phyloP scores from a whole-genome alignment of 1,284 basidiomycete genomes.

The Wolfiporia cocos region DNA sequence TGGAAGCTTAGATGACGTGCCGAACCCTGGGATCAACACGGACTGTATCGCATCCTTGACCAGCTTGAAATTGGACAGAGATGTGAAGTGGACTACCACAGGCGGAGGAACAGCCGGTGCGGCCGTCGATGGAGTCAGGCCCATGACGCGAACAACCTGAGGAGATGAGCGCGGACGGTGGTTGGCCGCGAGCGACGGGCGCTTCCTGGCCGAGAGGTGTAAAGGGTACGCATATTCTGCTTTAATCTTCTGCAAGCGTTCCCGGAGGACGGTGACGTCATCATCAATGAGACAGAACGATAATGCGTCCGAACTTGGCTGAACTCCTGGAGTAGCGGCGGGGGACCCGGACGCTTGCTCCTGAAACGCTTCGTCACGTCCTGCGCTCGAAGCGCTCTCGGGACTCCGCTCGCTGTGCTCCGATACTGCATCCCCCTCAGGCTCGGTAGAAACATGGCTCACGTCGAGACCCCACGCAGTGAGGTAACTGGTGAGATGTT shows the following conservation, averaged over 20 bases:
- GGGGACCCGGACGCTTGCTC: constrained; percentile 10
- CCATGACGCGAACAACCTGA: constrained; percentile 58
- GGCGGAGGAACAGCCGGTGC: constrained; percentile 31
- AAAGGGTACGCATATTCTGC: constrained; percentile 46
- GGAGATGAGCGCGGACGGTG: constrained; percentile 76
- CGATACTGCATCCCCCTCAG: constrained; percentile 36
- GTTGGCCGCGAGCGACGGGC: constrained; percentile 64
- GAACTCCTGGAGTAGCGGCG: constrained; percentile 8
- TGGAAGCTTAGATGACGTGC: constrained; percentile 39
- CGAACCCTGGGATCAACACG: constrained; percentile 43
- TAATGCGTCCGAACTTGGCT: constrained; percentile 21
- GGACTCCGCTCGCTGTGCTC: constrained; percentile 12
- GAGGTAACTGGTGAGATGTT: constrained; percentile 85
- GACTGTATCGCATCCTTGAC: constrained; percentile 83
- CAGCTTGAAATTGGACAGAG: constrained; percentile 80
- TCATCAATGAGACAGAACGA: constrained; percentile 88
- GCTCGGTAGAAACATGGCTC: constrained; percentile 68
- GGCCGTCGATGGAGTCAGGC: constrained; percentile 20
- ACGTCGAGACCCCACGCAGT: constrained; percentile 95
- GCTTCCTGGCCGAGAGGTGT: constrained; percentile 47
- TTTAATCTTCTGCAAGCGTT: constrained; percentile 60
- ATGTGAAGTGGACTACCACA: constrained; percentile 87
- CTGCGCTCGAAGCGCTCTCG: constrained; percentile 5
- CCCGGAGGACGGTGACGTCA: constrained; percentile 69
- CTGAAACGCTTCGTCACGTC: constrained; percentile 10